Base-by-base conservation (phyloP, 2,329 filamentous ascomycete genomes). In the Nannizziopsis barbatae region DNA sequence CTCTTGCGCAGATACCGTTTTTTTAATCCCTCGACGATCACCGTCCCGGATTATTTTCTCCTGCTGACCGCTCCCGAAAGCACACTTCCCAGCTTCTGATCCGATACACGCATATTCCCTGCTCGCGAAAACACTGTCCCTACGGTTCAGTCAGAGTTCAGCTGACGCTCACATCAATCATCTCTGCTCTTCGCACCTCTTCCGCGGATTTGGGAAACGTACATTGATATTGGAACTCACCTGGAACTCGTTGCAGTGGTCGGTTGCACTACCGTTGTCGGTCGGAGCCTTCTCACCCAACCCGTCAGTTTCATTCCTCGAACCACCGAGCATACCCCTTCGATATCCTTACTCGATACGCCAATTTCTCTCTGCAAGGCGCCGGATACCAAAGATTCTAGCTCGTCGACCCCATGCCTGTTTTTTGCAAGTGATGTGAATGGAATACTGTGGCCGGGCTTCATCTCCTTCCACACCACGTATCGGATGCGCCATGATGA, bases 401-500 rank as follows among this genome's bases (percentile, higher is more conserved):
- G 22, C 22, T 22, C 27, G 7, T 37, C 43, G 33, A 45, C 18
- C 12, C 32, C n/a, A 33, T 10, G n/a, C n/a, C 20, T n/a, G 20
- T 40, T 32, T 20, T 48, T 31, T 14, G 39, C 35, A 41, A 42
- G 12, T 42, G n/a, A 37, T 33, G 44, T 52, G 43, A 33, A 45
- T 47, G 51, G 47, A 18, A 40, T 30, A 38, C 35, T 12, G 48
- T 47, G 42, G 33, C 31, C 38, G 30, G 27, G 50, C 36, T 45
- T 49, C 45, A 51, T 45, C 43, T 43, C 32, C 33, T 49, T 27
- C 32, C 32, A n/a, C 30, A 20, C 18, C 41, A 15, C 43, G 36
- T 45, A 51, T 22, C 45, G 38, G 42, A 32, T 42, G 57, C 59
- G 47, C 59, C 65, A 69, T 66, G 60, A 69, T 69, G 67, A 62